Percentiles rank a stretch among this genome's conserved stretches.
These are phyloP conservation scores for Chlamydomonas sphaeroides DNA, from an alignment of 139 green algal species.

Conservation along the genomic window DNA sequence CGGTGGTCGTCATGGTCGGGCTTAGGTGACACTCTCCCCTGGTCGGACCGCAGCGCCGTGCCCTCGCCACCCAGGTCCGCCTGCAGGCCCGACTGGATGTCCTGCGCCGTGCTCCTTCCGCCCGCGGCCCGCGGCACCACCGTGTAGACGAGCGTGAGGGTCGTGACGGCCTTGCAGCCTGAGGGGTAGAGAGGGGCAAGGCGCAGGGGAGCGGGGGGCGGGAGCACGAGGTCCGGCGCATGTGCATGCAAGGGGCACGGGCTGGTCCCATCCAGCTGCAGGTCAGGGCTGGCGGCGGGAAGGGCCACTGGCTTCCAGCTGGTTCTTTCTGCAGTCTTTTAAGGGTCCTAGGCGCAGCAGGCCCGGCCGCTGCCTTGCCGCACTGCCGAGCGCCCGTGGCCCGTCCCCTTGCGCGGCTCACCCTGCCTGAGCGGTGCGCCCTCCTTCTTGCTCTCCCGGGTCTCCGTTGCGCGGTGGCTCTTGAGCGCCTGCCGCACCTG, in stretches of 20 bases:
- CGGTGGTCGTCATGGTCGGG: conserved; percentile 10
- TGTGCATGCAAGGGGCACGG: neutral
- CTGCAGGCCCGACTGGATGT: conserved; percentile 25
- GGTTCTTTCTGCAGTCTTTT: no score
- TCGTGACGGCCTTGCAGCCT: neutral
- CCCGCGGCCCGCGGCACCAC: neutral
- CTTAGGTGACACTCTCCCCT: no score
- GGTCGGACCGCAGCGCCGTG: conserved; percentile 1
- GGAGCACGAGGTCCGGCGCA: no score
- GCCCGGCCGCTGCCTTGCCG: no score
- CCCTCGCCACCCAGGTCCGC: neutral
- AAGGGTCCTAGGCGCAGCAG: no score
- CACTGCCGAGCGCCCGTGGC: no score
- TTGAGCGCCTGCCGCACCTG: neutral
- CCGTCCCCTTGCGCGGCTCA: neutral
- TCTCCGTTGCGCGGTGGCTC: neutral
- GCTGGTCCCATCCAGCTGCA: neutral
- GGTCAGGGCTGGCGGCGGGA: no score
- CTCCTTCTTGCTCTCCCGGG: neutral
- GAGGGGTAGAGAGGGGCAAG: neutral
- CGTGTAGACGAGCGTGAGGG: conserved; percentile 1
- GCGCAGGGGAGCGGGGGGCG: neutral
- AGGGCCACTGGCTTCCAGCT: no score
- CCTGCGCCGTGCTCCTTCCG: conserved; percentile 13
- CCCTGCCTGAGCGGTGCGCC: neutral